phyloP scores from a whole-genome alignment of 75 land plant species.

The Pinus albicaulis region DNA sequence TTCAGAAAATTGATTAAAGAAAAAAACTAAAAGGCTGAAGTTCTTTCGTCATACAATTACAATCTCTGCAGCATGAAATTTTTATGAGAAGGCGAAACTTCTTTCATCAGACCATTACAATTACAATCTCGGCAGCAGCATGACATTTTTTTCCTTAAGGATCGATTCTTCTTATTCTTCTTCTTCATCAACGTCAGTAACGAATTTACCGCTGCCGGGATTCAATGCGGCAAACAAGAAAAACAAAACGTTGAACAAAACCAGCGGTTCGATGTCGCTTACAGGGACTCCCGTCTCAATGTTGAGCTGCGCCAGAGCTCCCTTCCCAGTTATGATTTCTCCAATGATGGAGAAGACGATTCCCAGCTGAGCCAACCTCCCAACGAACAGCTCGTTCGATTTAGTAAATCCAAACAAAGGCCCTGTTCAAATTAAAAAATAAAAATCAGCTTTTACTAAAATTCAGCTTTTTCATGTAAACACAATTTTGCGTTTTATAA shows the following conservation, averaged over 20 bases:
- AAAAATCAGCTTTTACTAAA: not conserved
- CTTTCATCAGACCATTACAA: no score
- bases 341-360: slow-evolving; percentile 94
- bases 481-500: no score
- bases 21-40: no score
- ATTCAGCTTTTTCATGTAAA: no score
- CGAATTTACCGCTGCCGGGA: slow-evolving; percentile 89
- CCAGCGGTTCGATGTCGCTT: slow-evolving; percentile 80
- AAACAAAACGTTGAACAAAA: slow-evolving; percentile 80
- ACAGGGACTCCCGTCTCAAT: slow-evolving; percentile 97
- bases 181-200: slow-evolving; percentile 78
- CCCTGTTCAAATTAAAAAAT: slow-evolving; percentile 31
- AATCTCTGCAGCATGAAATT: no score
- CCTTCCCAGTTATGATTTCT: slow-evolving; percentile 92
- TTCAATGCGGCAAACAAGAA: slow-evolving; percentile 96
- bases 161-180: not conserved
- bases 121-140: no score
- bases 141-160: not conserved
- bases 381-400: slow-evolving; percentile 93
- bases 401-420: slow-evolving; percentile 95
- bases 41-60: no score
- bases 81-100: no score
- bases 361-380: slow-evolving; percentile 93
- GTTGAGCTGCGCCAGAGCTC: slow-evolving; percentile 91
- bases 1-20: no score